Conservation (phyloP, 2,329 filamentous ascomycete species). For the Cyclaneusma minus region DNA sequence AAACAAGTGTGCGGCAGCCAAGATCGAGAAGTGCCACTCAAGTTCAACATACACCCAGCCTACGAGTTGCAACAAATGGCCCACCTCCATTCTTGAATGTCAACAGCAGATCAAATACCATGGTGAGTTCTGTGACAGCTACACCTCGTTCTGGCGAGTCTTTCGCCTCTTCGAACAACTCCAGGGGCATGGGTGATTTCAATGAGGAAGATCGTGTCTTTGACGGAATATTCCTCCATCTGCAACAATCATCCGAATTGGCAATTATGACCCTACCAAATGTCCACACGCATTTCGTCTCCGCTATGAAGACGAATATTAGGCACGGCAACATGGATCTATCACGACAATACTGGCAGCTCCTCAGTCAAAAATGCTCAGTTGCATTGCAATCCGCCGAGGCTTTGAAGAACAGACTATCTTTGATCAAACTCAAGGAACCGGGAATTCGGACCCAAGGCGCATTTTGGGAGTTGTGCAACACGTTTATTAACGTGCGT, state of each 20-base stretch:
- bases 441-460: slow-evolving; percentile 52
- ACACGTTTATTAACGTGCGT: slow-evolving; percentile 44
- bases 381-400: slow-evolving; percentile 59
- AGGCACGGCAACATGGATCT: slow-evolving; percentile 42
- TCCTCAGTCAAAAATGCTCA: slow-evolving; percentile 56
- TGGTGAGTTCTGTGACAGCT: slow-evolving; percentile 24
- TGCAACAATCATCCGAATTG: slow-evolving; percentile 59
- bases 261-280: slow-evolving; percentile 57
- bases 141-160: slow-evolving; percentile 76
- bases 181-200: slow-evolving; percentile 35
- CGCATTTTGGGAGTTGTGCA: slow-evolving; percentile 56
- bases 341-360: slow-evolving; percentile 49
- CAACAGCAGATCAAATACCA: slow-evolving; percentile 31
- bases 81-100: slow-evolving; percentile 34
- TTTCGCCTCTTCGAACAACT: slow-evolving; percentile 36
- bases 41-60: slow-evolving; percentile 16
- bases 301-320: slow-evolving; percentile 47
- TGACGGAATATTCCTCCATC: slow-evolving; percentile 64
- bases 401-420: slow-evolving; percentile 55
- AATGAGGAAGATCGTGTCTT: slow-evolving; percentile 69
- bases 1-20: slow-evolving; percentile 21
- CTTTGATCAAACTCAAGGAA: slow-evolving; percentile 71
- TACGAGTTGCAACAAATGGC: slow-evolving; percentile 41
- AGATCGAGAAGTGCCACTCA: slow-evolving; percentile 18
- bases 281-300: slow-evolving; percentile 50